phyloP scores from a whole-genome alignment of 139 green algal species.

The Chlorella sp. region DNA sequence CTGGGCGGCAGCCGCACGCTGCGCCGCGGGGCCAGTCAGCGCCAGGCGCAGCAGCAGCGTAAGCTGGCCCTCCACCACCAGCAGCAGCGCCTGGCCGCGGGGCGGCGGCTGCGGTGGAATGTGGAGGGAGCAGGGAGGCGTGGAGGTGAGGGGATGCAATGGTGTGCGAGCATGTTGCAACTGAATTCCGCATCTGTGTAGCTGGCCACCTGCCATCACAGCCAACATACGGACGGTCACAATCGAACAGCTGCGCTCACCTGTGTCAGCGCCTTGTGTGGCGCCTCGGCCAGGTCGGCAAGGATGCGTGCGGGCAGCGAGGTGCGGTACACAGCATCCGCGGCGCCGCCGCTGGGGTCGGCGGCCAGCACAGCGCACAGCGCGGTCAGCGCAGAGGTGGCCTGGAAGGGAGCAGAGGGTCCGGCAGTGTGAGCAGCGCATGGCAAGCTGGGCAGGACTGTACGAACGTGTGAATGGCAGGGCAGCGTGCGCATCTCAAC shows the following conservation, averaged over 20 bases:
- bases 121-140: background rate
- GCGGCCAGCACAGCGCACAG: constrained; percentile 61
- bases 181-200: too few relatives aligned
- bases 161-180: background rate
- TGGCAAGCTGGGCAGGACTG: too few relatives aligned
- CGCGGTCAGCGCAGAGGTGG: constrained; percentile 66
- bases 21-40: constrained; percentile 37
- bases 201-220: too few relatives aligned
- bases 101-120: constrained; percentile 40
- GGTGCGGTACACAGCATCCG: constrained; percentile 48
- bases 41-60: constrained; percentile 70
- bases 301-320: constrained; percentile 67
- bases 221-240: background rate
- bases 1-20: constrained; percentile 57
- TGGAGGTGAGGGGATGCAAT: too few relatives aligned
- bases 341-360: constrained; percentile 44
- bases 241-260: background rate
- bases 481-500: too few relatives aligned
- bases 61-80: constrained; percentile 72
- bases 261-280: constrained; percentile 35
- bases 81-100: constrained; percentile 27
- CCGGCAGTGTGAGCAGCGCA: too few relatives aligned
- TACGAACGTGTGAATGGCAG: too few relatives aligned
- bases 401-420: constrained; percentile 14
- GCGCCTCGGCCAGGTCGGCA: constrained; percentile 41